Percentiles rank a stretch among this genome's conserved stretches.
Conservation (phyloP, 73 alveolate genomes). For the Paramecium tetraurelia region DNA sequence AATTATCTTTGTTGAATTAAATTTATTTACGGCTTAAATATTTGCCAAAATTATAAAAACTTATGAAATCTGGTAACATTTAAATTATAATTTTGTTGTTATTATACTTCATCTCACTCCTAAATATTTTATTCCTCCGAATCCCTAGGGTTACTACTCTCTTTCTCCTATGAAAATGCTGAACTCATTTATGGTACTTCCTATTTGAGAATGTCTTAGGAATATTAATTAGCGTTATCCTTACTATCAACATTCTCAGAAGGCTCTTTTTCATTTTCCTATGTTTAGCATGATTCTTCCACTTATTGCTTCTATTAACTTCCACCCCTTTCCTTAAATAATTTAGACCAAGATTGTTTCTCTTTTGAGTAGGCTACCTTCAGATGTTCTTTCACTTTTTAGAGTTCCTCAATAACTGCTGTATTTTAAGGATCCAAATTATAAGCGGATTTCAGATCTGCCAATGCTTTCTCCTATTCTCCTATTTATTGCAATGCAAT, state of each 20-base stretch:
- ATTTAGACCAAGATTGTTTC: constrained; percentile 66
- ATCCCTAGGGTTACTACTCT: no score
- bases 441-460: constrained; percentile 71
- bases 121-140: background rate
- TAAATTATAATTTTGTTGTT: no score
- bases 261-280: constrained; percentile 2
- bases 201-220: background rate
- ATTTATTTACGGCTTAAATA: background rate
- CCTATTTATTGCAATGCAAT: constrained; percentile 65
- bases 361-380: constrained; percentile 64
- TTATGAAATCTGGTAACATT: background rate
- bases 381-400: constrained; percentile 56
- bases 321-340: constrained; percentile 63
- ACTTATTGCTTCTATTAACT: background rate
- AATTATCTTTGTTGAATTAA: background rate
- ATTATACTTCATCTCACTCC: background rate
- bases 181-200: background rate
- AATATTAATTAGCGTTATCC: background rate
- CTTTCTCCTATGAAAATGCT: no score
- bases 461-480: constrained; percentile 71
- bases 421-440: constrained; percentile 71
- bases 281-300: background rate
- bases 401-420: constrained; percentile 69
- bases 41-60: background rate
- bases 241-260: background rate